These are phyloP conservation scores for Calonectria hongkongensis DNA, from an alignment of 2,329 filamentous ascomycete species.

Conservation along the genomic window DNA sequence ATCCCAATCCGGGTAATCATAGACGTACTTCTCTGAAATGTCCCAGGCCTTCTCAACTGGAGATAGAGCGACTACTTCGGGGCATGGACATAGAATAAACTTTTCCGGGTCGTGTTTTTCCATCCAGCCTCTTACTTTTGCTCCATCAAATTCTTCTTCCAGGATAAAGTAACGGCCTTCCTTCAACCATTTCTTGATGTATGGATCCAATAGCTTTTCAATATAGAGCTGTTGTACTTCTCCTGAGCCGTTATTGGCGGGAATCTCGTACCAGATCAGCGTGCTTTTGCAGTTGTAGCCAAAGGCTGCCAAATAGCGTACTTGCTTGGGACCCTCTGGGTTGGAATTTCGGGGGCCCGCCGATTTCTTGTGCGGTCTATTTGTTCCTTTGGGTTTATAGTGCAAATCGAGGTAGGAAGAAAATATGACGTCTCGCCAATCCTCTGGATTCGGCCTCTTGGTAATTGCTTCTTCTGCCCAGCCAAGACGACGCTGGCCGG, in stretches of 20 bases:
- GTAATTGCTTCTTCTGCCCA: background rate
- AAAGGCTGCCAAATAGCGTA: conserved; percentile 4
- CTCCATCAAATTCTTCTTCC: background rate
- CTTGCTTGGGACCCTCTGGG: background rate
- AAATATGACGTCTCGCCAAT: conserved; percentile 14
- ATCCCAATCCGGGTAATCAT: background rate
- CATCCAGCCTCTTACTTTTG: background rate
- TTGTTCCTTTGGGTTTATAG: background rate
- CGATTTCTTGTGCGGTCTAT: background rate
- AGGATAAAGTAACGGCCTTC: background rate
- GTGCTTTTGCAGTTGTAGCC: background rate
- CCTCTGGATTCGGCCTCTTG: background rate
- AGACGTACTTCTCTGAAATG: background rate
- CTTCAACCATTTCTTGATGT: background rate
- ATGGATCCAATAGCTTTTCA: background rate
- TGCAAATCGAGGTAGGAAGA: conserved; percentile 2
- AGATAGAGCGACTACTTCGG: background rate
- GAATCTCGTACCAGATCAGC: conserved; percentile 3
- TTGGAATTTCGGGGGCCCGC: background rate
- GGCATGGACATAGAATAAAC: background rate
- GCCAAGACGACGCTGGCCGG: background rate
- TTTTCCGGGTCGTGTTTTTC: background rate
- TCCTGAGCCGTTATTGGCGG: background rate
- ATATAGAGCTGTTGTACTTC: background rate
- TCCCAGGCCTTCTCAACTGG: background rate